Conservation (phyloP, 2,329 filamentous ascomycete species). For the Byssothecium circinans region DNA sequence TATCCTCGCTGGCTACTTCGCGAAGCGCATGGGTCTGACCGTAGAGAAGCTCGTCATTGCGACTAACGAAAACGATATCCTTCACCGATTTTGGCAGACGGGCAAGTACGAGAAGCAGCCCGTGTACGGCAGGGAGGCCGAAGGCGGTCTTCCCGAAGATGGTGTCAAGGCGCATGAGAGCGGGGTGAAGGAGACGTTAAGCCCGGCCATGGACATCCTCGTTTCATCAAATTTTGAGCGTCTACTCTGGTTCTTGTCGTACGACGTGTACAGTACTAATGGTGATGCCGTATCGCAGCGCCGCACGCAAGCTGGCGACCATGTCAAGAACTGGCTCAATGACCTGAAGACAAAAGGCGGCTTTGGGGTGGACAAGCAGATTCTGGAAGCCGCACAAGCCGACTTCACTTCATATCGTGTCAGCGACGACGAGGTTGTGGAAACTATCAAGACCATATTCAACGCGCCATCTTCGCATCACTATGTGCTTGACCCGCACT, state of each 20-base stretch:
- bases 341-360: constrained; percentile 79
- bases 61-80: constrained; percentile 97
- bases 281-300: constrained; percentile 46
- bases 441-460: constrained; percentile 51
- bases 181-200: constrained; percentile 87
- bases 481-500: constrained; percentile 92
- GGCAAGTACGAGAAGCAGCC: constrained; percentile 87
- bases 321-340: constrained; percentile 76
- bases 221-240: constrained; percentile 97
- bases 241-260: constrained; percentile 88
- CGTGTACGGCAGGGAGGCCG: constrained; percentile 58
- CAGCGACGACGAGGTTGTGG: constrained; percentile 55
- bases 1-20: constrained; percentile 91
- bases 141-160: constrained; percentile 58
- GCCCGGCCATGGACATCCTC: constrained; percentile 96
- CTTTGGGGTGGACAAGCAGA: constrained; percentile 75
- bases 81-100: constrained; percentile 91
- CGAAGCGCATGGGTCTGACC: constrained; percentile 84
- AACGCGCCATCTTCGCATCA: constrained; percentile 50
- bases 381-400: constrained; percentile 69
- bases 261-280: constrained; percentile 49
- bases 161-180: constrained; percentile 64
- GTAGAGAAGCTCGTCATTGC: constrained; percentile 86
- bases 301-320: constrained; percentile 63
- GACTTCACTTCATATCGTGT: constrained; percentile 81